phyloP scores from a whole-genome alignment of 2,329 filamentous ascomycete genomes.

The Aspergillus aculeatinus region DNA sequence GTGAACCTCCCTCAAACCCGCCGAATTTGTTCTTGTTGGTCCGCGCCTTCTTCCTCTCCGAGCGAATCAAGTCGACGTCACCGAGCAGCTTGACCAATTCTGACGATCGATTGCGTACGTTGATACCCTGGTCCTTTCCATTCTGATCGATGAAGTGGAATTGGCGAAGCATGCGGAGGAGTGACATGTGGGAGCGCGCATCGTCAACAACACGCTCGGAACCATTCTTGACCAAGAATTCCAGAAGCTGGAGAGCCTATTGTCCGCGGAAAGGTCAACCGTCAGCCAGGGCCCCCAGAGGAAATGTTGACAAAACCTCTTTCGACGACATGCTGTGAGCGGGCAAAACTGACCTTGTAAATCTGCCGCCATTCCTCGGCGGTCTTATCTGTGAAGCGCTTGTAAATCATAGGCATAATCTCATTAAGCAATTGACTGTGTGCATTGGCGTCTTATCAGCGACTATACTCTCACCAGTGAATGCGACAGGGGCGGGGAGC shows the following conservation, averaged over 20 bases:
- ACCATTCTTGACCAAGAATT: conserved; percentile 96
- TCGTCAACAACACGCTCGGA: conserved; percentile 97
- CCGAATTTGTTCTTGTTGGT: conserved; percentile 91
- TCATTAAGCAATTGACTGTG: conserved; percentile 90
- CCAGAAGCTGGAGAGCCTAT: conserved; percentile 80
- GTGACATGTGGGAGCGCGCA: conserved; percentile 87
- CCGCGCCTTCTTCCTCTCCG: conserved; percentile 81
- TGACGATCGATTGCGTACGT: conserved; percentile 94
- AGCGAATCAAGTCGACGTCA: conserved; percentile 60
- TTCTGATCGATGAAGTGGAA: conserved; percentile 97
- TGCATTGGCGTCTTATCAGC: conserved; percentile 16
- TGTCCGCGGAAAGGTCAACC: not conserved
- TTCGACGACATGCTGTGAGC: not conserved
- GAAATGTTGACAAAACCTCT: not conserved
- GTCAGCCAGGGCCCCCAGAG: not conserved
- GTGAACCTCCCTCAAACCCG: conserved; percentile 80
- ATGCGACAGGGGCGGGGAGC: conserved; percentile 8
- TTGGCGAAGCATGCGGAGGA: conserved; percentile 96
- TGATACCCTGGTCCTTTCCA: conserved; percentile 97
- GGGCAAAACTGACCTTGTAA: conserved; percentile 70
- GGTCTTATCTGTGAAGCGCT: conserved; percentile 95
- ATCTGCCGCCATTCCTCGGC: conserved; percentile 99
- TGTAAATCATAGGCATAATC: conserved; percentile 99
- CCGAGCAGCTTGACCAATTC: conserved; percentile 90
- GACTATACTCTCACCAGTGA: not conserved